Base-by-base conservation (phyloP, 192 early-diverging fungal species). In the Dimargaris xerosporica region DNA sequence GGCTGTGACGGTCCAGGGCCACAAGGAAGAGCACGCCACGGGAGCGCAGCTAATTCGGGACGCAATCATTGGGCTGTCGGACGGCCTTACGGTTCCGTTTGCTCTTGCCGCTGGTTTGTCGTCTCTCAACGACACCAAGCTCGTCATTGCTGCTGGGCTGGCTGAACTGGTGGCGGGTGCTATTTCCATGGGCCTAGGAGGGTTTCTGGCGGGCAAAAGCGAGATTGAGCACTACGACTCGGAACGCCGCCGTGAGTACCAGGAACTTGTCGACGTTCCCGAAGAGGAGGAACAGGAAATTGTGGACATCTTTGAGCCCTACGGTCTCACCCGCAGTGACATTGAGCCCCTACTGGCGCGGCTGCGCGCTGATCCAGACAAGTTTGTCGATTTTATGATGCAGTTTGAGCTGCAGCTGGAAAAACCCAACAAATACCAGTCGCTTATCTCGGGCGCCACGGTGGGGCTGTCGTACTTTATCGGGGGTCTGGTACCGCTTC, bases 301-400 rank as follows among this genome's bases (percentile, higher is more conserved):
- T 58, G 56, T 75, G 5, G 83, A 85, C 56, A 82, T 85, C 46
- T 73, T 85, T 30, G 71, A 77, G 62, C 79, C 77, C 44, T 85
- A 85, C 64, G 84, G 84, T n/a, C 60, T 85, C 1, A 70, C 73
- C 52, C 60, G 71, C 4, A 58, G 65, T 7, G 67, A 67, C 17
- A 48, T 83, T 23, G 58, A 72, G 21, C 84, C 84, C 21, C 34
- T 85, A 30, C 66, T 85, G 44, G 63, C 64, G 9, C 69, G 67
- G n/a, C 71, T 86, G 46, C 65, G 67, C 42, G 58, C 58, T 12
- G 66, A 86, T 69, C 77, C 77, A 23, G 71, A 73, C 19, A 70
- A 74, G 53, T 82, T 78, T 74, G 80, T 86, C 28, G 82, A 86
- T 48, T 86, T 86, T 55, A 86, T 86, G 84, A 86, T 86, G 84